Conservation (phyloP, 306 rosid species). For the Leucaena leucocephala region DNA sequence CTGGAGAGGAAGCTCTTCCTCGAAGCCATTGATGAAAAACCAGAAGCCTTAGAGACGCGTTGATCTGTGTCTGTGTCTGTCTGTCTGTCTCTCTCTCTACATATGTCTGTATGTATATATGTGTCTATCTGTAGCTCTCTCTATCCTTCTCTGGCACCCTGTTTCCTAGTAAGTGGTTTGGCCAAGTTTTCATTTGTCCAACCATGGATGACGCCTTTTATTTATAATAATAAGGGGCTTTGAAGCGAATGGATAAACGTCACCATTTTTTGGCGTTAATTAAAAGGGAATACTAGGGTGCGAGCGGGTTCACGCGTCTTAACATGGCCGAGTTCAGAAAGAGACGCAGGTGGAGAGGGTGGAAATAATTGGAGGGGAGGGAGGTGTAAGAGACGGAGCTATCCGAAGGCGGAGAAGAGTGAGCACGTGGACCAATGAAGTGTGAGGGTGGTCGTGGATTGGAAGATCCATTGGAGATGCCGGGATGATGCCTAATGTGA, state of each 20-base stretch:
- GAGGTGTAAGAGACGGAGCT: constrained; percentile 34
- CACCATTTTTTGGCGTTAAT: constrained; percentile 11
- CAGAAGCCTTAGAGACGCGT: neutral
- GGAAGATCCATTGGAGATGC: neutral
- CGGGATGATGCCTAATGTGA: neutral
- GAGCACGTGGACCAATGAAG: neutral
- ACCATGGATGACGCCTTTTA: neutral
- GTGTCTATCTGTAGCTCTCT: neutral
- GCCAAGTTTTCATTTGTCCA: neutral
- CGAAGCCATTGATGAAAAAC: constrained; percentile 51
- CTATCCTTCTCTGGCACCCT: neutral
- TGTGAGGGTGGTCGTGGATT: neutral
- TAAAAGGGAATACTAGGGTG: neutral
- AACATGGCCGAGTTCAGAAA: constrained; percentile 10
- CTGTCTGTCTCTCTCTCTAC: too few species aligned
- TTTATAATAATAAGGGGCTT: constrained; percentile 28
- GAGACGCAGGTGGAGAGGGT: neutral
- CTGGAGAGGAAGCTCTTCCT: constrained; percentile 47
- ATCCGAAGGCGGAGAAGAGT: neutral
- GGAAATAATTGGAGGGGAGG: neutral
- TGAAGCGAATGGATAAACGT: constrained; percentile 20
- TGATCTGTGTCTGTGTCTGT: neutral
- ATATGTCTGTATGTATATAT: too few species aligned
- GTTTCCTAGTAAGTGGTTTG: neutral
- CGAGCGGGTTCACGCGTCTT: constrained; percentile 36